phyloP scores from a whole-genome alignment of 2,329 filamentous ascomycete species.

The Monilinia vaccinii-corymbosi region DNA sequence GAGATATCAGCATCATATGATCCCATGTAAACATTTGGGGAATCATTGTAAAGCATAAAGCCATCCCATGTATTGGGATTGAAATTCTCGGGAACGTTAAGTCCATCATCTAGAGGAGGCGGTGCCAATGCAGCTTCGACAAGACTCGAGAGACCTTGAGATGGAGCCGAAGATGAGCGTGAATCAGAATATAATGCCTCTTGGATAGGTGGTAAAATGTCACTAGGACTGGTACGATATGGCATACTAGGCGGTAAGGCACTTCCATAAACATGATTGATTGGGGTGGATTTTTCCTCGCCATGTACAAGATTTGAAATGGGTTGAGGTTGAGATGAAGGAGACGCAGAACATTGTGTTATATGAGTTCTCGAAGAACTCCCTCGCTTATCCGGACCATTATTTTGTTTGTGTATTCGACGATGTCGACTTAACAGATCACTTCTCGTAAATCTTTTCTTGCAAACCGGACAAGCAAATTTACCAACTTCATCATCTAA shows the following conservation, averaged over 20 bases:
- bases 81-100: slow-evolving; percentile 17
- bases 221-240: neutral
- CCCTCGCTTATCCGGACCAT: slow-evolving; percentile 4
- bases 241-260: neutral
- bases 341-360: slow-evolving; percentile 8
- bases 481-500: slow-evolving; percentile 26
- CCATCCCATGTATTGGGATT: slow-evolving; percentile 22
- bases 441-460: slow-evolving; percentile 26
- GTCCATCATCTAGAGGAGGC: slow-evolving; percentile 9
- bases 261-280: neutral
- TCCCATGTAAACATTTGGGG: slow-evolving; percentile 21
- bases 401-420: slow-evolving; percentile 18
- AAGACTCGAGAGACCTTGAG: slow-evolving; percentile 24
- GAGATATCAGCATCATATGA: slow-evolving; percentile 27
- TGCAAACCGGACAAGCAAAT: slow-evolving; percentile 23
- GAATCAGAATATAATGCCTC: neutral
- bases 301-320: slow-evolving; percentile 9
- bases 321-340: slow-evolving; percentile 5
- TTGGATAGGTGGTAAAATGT: slow-evolving; percentile 4
- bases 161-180: slow-evolving; percentile 8
- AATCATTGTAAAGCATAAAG: slow-evolving; percentile 23
- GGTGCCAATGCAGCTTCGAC: slow-evolving; percentile 26
- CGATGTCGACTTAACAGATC: slow-evolving; percentile 27
- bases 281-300: slow-evolving; percentile 9
- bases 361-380: slow-evolving; percentile 13